Evolutionary conservation across 176 grass and related monocot species (phyloP), one percentile per base, ranked within the genome.

Genomic region (Guadua angustifolia): DNA sequence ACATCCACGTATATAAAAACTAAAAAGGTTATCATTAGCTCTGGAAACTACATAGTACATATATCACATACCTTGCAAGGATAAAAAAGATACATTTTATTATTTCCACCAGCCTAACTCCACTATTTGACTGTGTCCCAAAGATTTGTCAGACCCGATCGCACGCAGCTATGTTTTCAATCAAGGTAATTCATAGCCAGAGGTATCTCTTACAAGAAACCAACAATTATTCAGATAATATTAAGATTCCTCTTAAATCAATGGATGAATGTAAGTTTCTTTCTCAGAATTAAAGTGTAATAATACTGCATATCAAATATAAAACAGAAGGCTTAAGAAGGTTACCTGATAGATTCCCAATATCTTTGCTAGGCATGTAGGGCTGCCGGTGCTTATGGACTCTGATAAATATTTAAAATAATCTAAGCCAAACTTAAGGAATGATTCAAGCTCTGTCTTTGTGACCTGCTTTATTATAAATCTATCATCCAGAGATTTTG

Each of bases 391-490:
- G 46, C 88, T 88, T 85, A 98, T 95, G 7, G 96, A 98, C 68
- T 94, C 96, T 7, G 88, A 94, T 36, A 95, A 79, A 93, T 98
- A 98, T 68, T 92, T 95, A 84, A 98, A 98, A 89, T 98, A 95
- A 47, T 90, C 93, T 47, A 80, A 75, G 15, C 91, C 96, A 85
- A 98, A 98, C 84, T 90, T 91, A 33, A 95, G 94, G 92, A 98
- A 98, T 77, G 96, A 98, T 87, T 98, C 96, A 85, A 98, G 89
- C 83, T 99, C 96, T 66, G 93, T 99, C 70, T 99, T 99, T 25
- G 96, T 99, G 40, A 99, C 96, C 81, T 98, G 95, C 87, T 98
- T 98, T 90, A 98, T 95, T 73, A 98, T 91, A 85, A 98, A 98
- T 71, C 95, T 99, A 85, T 99, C 96, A 86, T 99, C 93, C 82